Evolutionary conservation across 1,284 basidiomycete species (phyloP).

Genomic region (Marasmius sp.): DNA sequence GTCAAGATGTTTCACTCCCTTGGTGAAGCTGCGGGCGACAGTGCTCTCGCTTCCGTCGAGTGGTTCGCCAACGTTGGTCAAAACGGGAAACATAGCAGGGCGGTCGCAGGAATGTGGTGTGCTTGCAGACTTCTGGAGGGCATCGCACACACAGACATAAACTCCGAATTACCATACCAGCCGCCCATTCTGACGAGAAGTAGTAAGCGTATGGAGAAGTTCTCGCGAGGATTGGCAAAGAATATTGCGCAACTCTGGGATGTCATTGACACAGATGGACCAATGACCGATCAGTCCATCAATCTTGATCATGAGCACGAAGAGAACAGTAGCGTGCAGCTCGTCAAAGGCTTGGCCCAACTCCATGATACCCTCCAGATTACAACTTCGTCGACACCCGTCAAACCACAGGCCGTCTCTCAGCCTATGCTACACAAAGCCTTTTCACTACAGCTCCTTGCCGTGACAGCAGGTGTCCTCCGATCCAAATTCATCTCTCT

Average conservation of each 20-base stretch:
- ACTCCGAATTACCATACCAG: constrained; percentile 22
- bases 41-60: constrained; percentile 73
- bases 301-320: constrained; percentile 27
- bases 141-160: constrained; percentile 46
- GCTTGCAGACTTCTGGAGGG: constrained; percentile 76
- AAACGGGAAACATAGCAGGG: constrained; percentile 40
- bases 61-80: constrained; percentile 74
- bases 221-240: constrained; percentile 61
- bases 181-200: constrained; percentile 24
- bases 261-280: constrained; percentile 26
- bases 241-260: constrained; percentile 75
- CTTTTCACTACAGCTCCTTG: constrained; percentile 70
- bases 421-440: constrained; percentile 59
- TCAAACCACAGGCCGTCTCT: constrained; percentile 19
- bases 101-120: constrained; percentile 83
- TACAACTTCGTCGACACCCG: constrained; percentile 20
- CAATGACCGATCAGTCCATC: constrained; percentile 19
- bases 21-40: constrained; percentile 69
- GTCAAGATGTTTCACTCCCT: constrained; percentile 71
- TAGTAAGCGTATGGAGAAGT: constrained; percentile 58
- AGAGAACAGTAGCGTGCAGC: constrained; percentile 40
- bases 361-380: constrained; percentile 45
- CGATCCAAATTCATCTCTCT: constrained; percentile 67
- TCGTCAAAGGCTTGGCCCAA: constrained; percentile 52
- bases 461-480: constrained; percentile 66